Base-by-base conservation (phyloP, 306 rosid species). In the Castanopsis chinensis region DNA sequence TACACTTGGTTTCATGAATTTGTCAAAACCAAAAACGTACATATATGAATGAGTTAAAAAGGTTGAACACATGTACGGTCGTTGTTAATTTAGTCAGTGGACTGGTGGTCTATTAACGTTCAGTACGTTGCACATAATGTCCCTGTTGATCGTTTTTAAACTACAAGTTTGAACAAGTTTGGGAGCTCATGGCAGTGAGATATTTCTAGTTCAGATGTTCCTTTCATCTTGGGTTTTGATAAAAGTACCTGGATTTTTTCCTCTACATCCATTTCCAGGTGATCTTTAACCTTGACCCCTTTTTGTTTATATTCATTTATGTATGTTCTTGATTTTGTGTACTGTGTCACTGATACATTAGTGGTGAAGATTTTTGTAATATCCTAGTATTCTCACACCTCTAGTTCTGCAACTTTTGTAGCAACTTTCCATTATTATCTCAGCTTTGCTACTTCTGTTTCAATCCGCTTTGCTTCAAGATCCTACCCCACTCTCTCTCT, bases 321-420 rank as follows among this genome's bases (percentile, higher is more conserved):
- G 15, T 73, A 12, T 6, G 52, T 82, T 72, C 67, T 76, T 77
- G 49, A 61, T 30, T 72, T 49, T 83, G 74, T 70, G 72, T 61
- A 13, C 32, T 14, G 13, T 12, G 18, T 23, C 17, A 11, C 30
- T 28, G 41, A 63, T 63, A 63, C 11, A 30, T 63, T 30, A 63
- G n/a, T 63, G 70, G 20, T 30, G 21, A 15, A 6, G 43, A 30
- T 63, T 17, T 30, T 15, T 61, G 69, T 23, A 57, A 8, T 20
- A 20, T 57, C 63, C 63, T 57, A 20, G 14, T 27, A 61, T 57
- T 70, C 51, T 37, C 15, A 14, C 11, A 10, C 45, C 33, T 43
- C 10, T 33, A 78, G 43, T 71, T 77, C 60, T 69, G 18, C 53
- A 43, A 28, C 76, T 43, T 70, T n/a, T 79, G 25, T 37, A 45